phyloP scores from a whole-genome alignment of 495 filamentous ascomycete genomes.

The Trichoderma gamsii region DNA sequence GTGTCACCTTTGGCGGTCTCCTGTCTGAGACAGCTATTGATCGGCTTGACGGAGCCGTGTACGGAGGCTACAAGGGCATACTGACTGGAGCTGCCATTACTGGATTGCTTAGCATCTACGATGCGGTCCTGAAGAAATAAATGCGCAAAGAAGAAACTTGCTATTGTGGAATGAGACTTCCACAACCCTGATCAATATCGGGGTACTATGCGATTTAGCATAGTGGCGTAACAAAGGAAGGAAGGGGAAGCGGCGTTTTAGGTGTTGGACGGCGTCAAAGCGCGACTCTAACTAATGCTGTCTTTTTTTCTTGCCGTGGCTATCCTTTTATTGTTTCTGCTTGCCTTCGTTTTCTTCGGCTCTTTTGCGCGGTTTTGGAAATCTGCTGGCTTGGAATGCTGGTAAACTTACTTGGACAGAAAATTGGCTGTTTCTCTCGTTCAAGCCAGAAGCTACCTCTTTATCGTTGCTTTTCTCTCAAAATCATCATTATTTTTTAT shows the following conservation, averaged over 20 bases:
- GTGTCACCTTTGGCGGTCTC: constrained; percentile 58
- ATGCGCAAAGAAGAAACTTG: neutral
- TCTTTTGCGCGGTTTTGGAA: neutral
- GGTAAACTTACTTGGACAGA: neutral
- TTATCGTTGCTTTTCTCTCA: neutral
- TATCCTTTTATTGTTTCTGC: neutral
- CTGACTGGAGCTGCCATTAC: constrained; percentile 67
- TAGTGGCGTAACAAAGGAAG: neutral
- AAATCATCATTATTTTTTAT: neutral
- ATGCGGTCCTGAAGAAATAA: constrained; percentile 74
- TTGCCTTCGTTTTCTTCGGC: constrained; percentile 1
- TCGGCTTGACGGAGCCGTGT: constrained; percentile 59
- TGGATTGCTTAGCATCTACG: constrained; percentile 66
- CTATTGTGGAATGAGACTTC: neutral
- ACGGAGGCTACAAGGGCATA: constrained; percentile 64
- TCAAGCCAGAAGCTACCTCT: neutral
- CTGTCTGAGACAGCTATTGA: constrained; percentile 52
- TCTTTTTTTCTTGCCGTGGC: constrained; percentile 1
- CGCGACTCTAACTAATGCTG: neutral
- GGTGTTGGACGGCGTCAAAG: constrained; percentile 16
- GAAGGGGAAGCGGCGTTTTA: constrained; percentile 16
- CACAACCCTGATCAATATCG: neutral
- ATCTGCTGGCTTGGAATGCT: neutral
- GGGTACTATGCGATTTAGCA: neutral
- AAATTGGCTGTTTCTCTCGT: neutral